These are phyloP conservation scores for Kurtzmaniella cleridarum DNA, from an alignment of 805 yeast species.

Conservation along the genomic window DNA sequence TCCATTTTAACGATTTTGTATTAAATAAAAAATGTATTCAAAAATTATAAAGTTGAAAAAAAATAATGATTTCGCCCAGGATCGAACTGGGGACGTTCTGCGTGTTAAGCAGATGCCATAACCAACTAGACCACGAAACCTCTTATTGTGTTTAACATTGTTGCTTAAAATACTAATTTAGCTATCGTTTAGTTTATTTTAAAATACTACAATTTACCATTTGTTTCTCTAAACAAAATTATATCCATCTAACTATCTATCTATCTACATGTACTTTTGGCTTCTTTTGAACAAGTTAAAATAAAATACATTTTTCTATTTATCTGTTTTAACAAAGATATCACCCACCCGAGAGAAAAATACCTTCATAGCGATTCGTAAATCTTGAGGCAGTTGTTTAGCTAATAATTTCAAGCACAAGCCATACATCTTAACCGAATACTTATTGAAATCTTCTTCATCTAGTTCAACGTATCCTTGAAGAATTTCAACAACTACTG, in stretches of 20 bases:
- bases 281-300: neutral
- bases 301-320: neutral
- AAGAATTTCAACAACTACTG: constrained; percentile 83
- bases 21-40: no score
- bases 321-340: constrained; percentile 17
- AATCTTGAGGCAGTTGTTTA: constrained; percentile 55
- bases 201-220: no score
- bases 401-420: constrained; percentile 55
- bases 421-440: constrained; percentile 57
- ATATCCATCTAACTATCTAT: no score
- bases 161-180: no score
- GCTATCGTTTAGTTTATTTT: no score
- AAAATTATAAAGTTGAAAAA: neutral
- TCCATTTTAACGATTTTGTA: no score
- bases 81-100: constrained; percentile 99
- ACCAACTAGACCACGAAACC: constrained; percentile 31
- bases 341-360: constrained; percentile 54
- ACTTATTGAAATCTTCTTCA: constrained; percentile 58
- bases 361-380: constrained; percentile 54
- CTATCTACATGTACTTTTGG: no score
- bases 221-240: no score
- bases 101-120: constrained; percentile 99
- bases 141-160: neutral
- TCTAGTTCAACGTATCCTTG: constrained; percentile 79
- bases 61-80: constrained; percentile 96